Conservation (phyloP, 2,329 filamentous ascomycete species). For the Nemania sp. region DNA sequence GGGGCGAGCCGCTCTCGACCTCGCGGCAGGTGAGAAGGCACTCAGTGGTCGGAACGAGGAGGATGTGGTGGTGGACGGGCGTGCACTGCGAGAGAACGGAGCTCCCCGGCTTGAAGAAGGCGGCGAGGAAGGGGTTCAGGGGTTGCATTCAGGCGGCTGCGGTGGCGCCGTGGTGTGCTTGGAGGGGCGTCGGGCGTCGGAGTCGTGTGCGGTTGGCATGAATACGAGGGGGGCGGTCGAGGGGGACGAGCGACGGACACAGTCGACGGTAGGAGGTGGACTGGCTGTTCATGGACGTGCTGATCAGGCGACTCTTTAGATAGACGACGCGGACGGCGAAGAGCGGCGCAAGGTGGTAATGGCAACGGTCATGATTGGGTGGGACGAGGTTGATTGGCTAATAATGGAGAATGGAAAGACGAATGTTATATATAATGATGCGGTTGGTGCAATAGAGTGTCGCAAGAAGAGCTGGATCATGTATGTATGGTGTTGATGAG, state of each 20-base stretch:
- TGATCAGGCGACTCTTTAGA: not conserved
- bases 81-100: conserved; percentile 88
- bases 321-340: not conserved
- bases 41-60: conserved; percentile 93
- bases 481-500: too few species aligned
- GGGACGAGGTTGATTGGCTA: not conserved
- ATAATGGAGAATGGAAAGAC: not conserved
- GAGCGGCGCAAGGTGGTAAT: not conserved
- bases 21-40: conserved; percentile 87
- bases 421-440: not conserved
- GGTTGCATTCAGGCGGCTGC: conserved; percentile 81
- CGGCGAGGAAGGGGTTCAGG: conserved; percentile 96
- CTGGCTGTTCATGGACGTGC: conserved; percentile 7
- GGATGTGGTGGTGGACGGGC: conserved; percentile 87
- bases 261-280: not conserved
- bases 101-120: conserved; percentile 88
- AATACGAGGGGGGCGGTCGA: not conserved
- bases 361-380: conserved; percentile 11
- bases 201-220: conserved; percentile 1
- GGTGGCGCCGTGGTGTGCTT: conserved; percentile 20
- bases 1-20: conserved; percentile 76
- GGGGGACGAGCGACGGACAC: not conserved
- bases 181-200: not conserved
- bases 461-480: not conserved
- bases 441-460: not conserved